These are phyloP conservation scores for Drosera spatulata DNA, from an alignment of 179 eudicot species.

Conservation along the genomic window DNA sequence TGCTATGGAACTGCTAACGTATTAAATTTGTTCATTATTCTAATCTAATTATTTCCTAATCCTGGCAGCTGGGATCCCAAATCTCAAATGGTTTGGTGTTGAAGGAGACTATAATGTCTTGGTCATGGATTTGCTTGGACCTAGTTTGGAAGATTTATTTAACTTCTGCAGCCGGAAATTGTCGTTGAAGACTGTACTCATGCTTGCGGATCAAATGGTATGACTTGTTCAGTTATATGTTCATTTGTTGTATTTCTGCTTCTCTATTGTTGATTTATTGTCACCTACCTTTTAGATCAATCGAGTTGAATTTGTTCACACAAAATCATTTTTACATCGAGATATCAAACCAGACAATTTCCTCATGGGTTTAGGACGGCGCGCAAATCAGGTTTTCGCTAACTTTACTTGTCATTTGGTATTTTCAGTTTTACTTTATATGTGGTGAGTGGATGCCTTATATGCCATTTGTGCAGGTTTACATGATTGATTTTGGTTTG, in stretches of 20 bases:
- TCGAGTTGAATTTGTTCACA: conserved; percentile 74
- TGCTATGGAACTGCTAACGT: no score
- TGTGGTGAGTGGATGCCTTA: background rate
- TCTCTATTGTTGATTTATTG: background rate
- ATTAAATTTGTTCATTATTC: no score
- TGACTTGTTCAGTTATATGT: conserved; percentile 3
- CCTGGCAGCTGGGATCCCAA: conserved; percentile 62
- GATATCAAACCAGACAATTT: conserved; percentile 88
- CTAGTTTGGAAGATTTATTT: no score
- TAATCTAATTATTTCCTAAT: conserved; percentile 1
- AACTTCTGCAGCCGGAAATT: no score
- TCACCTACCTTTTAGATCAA: conserved; percentile 31
- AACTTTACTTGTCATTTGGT: background rate
- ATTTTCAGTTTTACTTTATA: background rate
- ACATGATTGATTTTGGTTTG: conserved; percentile 63
- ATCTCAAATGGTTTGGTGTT: conserved; percentile 60
- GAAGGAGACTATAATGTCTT: conserved; percentile 75
- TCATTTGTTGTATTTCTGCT: background rate
- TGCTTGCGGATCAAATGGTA: conserved; percentile 90
- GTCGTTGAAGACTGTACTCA: no score
- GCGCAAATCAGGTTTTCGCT: conserved; percentile 63
- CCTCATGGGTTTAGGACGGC: conserved; percentile 87
- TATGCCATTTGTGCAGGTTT: conserved; percentile 29
- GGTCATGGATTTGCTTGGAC: conserved; percentile 65
- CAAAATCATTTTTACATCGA: conserved; percentile 73